Conservation (phyloP, 148 eudicot genomes). For the Rhododendron griersonianum region DNA sequence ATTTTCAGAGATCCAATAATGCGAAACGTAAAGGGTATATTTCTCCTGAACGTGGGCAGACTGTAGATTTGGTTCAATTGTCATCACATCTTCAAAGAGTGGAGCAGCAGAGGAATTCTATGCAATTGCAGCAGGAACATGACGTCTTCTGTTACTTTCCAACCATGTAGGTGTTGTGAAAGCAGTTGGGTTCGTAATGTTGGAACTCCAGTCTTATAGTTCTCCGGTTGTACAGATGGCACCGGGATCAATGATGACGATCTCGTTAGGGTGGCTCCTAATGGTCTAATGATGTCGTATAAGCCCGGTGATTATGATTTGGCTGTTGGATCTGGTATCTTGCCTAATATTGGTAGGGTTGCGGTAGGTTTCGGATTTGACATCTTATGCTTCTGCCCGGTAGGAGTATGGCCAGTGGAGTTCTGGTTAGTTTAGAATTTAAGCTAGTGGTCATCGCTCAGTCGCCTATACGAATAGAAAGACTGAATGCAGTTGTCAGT, state of each 20-base stretch:
- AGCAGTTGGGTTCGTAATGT: background rate
- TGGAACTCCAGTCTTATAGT: background rate
- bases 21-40: background rate
- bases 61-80: background rate
- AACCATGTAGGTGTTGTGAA: background rate
- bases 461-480: background rate
- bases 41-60: background rate
- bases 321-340: background rate
- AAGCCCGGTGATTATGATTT: background rate
- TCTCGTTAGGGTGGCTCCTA: background rate
- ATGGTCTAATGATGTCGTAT: background rate
- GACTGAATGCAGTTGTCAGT: background rate
- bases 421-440: background rate
- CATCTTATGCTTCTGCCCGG: no score
- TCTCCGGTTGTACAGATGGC: background rate
- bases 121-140: slow-evolving; percentile 24
- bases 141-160: slow-evolving; percentile 13
- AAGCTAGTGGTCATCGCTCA: background rate
- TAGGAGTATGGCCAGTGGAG: background rate
- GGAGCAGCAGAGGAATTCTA: slow-evolving; percentile 49
- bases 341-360: background rate
- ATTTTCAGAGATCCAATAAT: background rate
- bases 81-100: slow-evolving; percentile 16
- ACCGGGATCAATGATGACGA: background rate
- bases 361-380: no score